phyloP scores from a whole-genome alignment of 345 rosid species.

The Corchorus olitorius region DNA sequence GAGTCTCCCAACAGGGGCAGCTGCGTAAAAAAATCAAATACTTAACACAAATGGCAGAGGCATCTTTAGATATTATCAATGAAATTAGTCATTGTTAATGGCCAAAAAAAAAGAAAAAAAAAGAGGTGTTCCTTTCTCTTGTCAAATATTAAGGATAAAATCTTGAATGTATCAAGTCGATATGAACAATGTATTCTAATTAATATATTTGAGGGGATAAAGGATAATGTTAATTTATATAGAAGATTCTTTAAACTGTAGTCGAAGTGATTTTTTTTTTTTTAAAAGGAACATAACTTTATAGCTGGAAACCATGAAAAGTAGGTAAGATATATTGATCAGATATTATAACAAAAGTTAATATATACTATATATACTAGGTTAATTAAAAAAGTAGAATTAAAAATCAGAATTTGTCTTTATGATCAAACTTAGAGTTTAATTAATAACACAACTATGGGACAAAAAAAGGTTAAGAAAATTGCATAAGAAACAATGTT shows the following conservation, averaged over 20 bases:
- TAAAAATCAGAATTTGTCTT: neutral
- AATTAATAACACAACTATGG: neutral
- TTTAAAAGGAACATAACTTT: neutral
- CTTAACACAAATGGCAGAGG: neutral
- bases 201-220: too few relatives aligned
- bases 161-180: too few relatives aligned
- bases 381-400: neutral
- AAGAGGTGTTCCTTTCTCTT: too few relatives aligned
- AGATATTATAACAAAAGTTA: neutral
- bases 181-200: too few relatives aligned
- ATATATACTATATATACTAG: too few relatives aligned
- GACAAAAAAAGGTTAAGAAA: too few relatives aligned
- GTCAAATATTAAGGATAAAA: too few relatives aligned
- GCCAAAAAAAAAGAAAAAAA: too few relatives aligned
- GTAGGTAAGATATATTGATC: neutral
- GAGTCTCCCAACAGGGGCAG: too few relatives aligned
- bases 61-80: neutral
- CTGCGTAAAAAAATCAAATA: neutral
- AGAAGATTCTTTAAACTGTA: neutral
- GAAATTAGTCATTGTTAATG: neutral
- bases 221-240: neutral
- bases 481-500: neutral
- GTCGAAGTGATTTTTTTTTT: neutral
- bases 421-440: neutral
- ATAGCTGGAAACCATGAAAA: constrained; percentile 1